phyloP scores from a whole-genome alignment of 306 rosid species.

The Purshia tridentata region DNA sequence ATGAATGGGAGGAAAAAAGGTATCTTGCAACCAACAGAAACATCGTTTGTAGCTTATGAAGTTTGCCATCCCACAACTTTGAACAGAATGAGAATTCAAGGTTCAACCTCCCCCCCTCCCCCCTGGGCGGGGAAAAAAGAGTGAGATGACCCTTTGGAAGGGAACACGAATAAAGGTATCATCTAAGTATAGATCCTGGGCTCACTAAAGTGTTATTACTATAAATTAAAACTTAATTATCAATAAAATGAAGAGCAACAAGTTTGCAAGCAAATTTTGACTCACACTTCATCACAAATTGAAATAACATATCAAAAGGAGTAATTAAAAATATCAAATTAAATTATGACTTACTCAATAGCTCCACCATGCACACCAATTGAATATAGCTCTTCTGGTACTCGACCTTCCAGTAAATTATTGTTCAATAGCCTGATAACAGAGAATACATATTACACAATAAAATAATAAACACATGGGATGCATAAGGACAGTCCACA shows the following conservation, averaged over 20 bases:
- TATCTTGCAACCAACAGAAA: no score
- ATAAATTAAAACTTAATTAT: no score
- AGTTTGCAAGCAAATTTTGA: not conserved
- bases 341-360: slow-evolving; percentile 65
- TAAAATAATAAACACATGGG: slow-evolving; percentile 1
- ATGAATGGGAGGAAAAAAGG: no score
- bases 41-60: no score
- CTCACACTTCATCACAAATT: not conserved
- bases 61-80: no score
- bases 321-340: slow-evolving; percentile 8
- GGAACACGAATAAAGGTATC: no score
- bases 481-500: not conserved
- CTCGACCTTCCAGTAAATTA: slow-evolving; percentile 81
- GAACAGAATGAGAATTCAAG: no score
- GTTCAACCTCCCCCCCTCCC: no score
- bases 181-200: no score
- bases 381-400: slow-evolving; percentile 78
- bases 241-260: not conserved
- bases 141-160: no score
- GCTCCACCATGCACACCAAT: slow-evolving; percentile 96
- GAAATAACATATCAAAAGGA: not conserved
- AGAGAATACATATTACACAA: slow-evolving; percentile 28
- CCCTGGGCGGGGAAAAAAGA: no score
- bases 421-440: slow-evolving; percentile 71
- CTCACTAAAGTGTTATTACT: no score